phyloP scores from a whole-genome alignment of 140 eudicot species.

The Stevia rebaudiana region DNA sequence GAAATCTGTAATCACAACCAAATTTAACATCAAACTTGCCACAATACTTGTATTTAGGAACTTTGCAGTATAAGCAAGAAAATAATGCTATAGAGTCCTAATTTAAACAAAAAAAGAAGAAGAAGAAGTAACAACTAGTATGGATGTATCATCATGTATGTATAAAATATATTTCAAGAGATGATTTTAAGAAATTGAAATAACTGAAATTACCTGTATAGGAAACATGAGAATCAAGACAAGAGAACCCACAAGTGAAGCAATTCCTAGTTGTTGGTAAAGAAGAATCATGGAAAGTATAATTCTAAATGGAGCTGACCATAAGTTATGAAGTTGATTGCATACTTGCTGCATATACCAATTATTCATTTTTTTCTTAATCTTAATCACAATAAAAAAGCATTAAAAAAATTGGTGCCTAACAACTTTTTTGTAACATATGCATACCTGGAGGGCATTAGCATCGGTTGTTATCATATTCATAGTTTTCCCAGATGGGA shows the following conservation, averaged over 20 bases:
- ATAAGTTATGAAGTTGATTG: constrained; percentile 79
- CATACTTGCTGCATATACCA: constrained; percentile 66
- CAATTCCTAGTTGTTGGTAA: constrained; percentile 78
- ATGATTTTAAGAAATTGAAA: constrained; percentile 8
- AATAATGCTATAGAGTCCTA: background rate
- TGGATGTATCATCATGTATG: too few relatives aligned
- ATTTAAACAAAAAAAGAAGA: background rate
- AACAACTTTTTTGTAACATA: background rate
- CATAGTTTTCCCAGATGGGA: constrained; percentile 75
- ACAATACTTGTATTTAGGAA: background rate
- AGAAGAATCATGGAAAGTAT: constrained; percentile 77
- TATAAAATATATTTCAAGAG: background rate
- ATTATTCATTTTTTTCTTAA: background rate
- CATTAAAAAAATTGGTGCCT: background rate
- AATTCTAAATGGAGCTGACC: constrained; percentile 97
- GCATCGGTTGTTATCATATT: constrained; percentile 97
- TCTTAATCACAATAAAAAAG: background rate
- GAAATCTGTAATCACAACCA: constrained; percentile 1
- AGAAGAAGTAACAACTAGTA: background rate
- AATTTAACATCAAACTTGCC: background rate
- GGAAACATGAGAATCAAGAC: constrained; percentile 77
- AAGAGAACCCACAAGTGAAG: constrained; percentile 73
- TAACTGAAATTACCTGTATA: constrained; percentile 53
- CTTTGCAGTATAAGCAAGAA: background rate
- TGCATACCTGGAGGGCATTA: constrained; percentile 78